Percentiles rank a stretch among this genome's conserved stretches.
Evolutionary conservation across 2,329 filamentous ascomycete genomes (phyloP).

Genomic region (Lachnellula suecica): DNA sequence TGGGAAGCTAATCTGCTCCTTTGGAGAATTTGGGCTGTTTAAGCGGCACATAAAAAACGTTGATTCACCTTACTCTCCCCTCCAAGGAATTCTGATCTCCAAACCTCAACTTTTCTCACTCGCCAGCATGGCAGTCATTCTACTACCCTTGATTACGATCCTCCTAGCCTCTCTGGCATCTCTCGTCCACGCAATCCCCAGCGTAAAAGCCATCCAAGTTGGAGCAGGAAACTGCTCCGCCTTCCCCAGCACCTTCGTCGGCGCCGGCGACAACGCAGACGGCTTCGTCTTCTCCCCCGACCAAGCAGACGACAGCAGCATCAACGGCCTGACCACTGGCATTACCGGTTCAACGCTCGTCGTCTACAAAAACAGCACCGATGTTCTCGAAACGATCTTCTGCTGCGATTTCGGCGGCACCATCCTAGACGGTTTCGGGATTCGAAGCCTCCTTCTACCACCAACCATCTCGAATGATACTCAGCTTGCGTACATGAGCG

Average conservation of each 20-base stretch:
- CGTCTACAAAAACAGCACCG: background rate
- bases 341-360: background rate
- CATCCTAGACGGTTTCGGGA: background rate
- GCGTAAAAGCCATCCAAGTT: background rate
- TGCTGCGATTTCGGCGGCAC: constrained; percentile 2
- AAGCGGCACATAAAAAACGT: too few species aligned
- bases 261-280: constrained; percentile 6
- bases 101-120: too few species aligned
- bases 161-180: too few species aligned
- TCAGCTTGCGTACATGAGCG: background rate
- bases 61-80: too few species aligned
- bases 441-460: background rate
- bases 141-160: too few species aligned
- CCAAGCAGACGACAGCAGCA: constrained; percentile 3
- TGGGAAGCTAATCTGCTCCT: too few species aligned
- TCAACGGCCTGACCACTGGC: background rate
- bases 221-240: background rate
- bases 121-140: too few species aligned
- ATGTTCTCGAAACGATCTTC: background rate
- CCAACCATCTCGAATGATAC: background rate
- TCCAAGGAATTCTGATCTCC: too few species aligned
- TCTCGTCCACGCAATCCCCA: background rate
- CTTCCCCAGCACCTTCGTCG: constrained; percentile 1
- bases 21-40: too few species aligned
- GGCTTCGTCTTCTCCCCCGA: constrained; percentile 5